Base-by-base conservation (phyloP, 495 filamentous ascomycete genomes). In the Monascus purpureus region DNA sequence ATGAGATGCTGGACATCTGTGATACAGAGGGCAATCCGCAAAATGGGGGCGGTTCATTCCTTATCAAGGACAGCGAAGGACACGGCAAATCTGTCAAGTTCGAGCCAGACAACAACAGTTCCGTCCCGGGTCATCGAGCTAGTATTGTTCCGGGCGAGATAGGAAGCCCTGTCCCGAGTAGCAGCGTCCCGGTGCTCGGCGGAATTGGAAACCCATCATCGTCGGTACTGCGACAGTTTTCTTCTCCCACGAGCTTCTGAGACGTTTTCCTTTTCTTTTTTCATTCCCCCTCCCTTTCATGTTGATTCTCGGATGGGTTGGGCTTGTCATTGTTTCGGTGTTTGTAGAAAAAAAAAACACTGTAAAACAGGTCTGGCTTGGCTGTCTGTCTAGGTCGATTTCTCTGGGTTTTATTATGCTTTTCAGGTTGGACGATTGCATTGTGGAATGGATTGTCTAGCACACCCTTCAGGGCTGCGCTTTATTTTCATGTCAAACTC, bases 31-130 rank as follows among this genome's bases (percentile, higher is more conserved):
- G 90, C 36, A 92, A 82, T 43, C 47, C 61, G 0, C 70, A 79
- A 29, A 96, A 96, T 41, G 90, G 90, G 32, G 90, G 90, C 32
- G 90, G 90, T 13, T 76, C 65, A 25, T 93, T 96, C 49, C 68
- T 66, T 15, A 62, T 79, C 35, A 63, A 63, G 29, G 65, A 67
- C 25, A 65, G 72, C 25, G 66, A 53, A 0, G 58, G 45, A 6
- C 57, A 59, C 17, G 52, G 50, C 29, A 59, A 55, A 19, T 59
- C 68, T 25, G 77, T 93, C 41, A 73, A 70, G 35, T 80, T 73
- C 47, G 72, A 80, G 33, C 54, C 64, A 14, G 65, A 67, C 34
- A 61, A 47, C 32, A 63, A 57, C 42, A 58, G 54, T 25, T 49
- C 62, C 1, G 29, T 44, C 11, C 41, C 53, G 28, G 57, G 52